phyloP scores from a whole-genome alignment of 352 stramenopile species.

The Globisporangium perplexum region DNA sequence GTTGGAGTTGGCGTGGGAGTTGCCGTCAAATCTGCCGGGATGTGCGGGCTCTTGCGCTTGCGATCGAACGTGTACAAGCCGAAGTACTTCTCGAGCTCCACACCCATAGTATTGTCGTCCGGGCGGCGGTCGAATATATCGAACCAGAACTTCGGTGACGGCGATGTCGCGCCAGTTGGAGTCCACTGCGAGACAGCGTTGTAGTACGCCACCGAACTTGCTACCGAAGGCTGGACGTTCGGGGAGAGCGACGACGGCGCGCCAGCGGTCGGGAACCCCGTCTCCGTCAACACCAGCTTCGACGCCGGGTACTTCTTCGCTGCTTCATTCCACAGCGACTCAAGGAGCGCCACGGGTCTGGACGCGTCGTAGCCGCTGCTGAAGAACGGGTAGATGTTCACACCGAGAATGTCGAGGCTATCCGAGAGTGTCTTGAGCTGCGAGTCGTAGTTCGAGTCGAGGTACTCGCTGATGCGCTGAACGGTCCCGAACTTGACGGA shows the following conservation, averaged over 20 bases:
- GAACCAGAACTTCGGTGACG: conserved; percentile 47
- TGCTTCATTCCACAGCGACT: conserved; percentile 17
- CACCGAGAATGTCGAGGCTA: conserved; percentile 24
- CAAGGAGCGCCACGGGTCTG: conserved; percentile 11
- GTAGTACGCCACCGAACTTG: conserved; percentile 19
- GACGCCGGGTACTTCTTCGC: conserved; percentile 10
- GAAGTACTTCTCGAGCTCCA: conserved; percentile 48
- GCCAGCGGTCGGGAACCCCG: conserved; percentile 13
- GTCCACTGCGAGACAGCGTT: conserved; percentile 21
- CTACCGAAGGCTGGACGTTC: conserved; percentile 4
- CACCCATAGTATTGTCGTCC: conserved; percentile 31
- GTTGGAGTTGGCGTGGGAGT: not conserved
- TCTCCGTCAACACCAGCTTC: conserved; percentile 26
- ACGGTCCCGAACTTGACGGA: conserved; percentile 23
- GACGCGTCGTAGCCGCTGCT: conserved; percentile 13
- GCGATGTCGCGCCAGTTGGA: conserved; percentile 5
- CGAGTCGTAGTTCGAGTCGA: conserved; percentile 1
- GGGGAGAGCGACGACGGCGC: conserved; percentile 6
- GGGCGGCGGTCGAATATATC: conserved; percentile 45
- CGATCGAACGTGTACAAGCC: conserved; percentile 45
- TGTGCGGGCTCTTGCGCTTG: conserved; percentile 32
- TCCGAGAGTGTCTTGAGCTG: conserved; percentile 12
- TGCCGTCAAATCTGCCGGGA: conserved; percentile 8
- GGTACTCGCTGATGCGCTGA: conserved; percentile 28
- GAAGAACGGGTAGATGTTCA: conserved; percentile 41